Evolutionary conservation across 768 basidiomycete genomes (phyloP).

Genomic region (Tricholoma sp.): DNA sequence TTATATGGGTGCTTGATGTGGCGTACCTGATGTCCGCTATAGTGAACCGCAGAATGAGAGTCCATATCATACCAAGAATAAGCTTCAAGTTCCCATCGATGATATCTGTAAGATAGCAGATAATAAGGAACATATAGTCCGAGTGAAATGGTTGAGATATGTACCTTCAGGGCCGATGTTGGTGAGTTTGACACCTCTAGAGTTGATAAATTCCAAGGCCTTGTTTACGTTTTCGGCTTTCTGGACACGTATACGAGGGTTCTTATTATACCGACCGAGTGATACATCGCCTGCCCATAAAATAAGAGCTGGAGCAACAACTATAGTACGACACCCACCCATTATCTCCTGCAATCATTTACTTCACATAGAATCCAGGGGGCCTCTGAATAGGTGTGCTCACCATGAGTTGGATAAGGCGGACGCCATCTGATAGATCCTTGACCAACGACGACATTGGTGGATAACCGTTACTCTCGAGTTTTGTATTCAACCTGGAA

Average conservation of each 20-base stretch:
- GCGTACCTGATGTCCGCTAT: conserved; percentile 96
- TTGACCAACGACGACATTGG: conserved; percentile 85
- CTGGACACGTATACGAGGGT: conserved; percentile 88
- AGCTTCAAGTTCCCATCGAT: conserved; percentile 99
- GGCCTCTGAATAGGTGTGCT: conserved; percentile 11
- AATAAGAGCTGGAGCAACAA: not conserved
- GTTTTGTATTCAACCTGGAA: conserved; percentile 89
- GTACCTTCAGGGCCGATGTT: conserved; percentile 96
- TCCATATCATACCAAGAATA: conserved; percentile 99
- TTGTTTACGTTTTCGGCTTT: conserved; percentile 98
- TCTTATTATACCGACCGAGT: conserved; percentile 92
- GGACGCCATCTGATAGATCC: conserved; percentile 93
- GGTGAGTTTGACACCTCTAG: conserved; percentile 90
- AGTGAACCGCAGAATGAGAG: conserved; percentile 92
- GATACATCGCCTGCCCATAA: conserved; percentile 66
- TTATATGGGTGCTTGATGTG: not conserved
- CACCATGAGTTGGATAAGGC: conserved; percentile 93
- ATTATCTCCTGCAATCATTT: conserved; percentile 78
- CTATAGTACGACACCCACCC: conserved; percentile 44
- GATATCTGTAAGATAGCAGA: conserved; percentile 58
- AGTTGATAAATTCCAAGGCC: conserved; percentile 92
- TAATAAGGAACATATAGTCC: conserved; percentile 4
- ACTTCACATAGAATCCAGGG: conserved; percentile 1
- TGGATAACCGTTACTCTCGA: conserved; percentile 79
- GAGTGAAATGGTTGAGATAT: conserved; percentile 3